Percentiles rank a stretch among this genome's conserved stretches.
These are phyloP conservation scores for Ascochyta pisi DNA, from an alignment of 2,329 filamentous ascomycete genomes.

Conservation along the genomic window DNA sequence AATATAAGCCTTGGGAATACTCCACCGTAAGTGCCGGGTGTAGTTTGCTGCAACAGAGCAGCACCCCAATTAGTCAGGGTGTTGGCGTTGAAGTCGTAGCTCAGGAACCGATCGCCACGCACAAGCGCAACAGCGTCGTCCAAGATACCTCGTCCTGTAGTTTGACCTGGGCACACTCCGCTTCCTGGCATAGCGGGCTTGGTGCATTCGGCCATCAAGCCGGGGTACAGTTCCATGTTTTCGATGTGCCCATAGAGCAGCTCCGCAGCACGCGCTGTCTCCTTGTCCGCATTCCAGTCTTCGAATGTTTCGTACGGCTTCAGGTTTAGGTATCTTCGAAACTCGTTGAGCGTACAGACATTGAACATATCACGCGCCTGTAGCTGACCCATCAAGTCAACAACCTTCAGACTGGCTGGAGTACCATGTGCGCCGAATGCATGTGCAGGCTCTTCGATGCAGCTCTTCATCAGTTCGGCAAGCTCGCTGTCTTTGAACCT, in stretches of 20 bases:
- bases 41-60: constrained; percentile 50
- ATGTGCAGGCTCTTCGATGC: constrained; percentile 71
- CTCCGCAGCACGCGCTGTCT: constrained; percentile 67
- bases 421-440: constrained; percentile 69
- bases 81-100: constrained; percentile 63
- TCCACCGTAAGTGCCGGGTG: constrained; percentile 55
- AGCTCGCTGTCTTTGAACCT: constrained; percentile 77
- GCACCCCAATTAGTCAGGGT: constrained; percentile 57
- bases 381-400: constrained; percentile 80
- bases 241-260: constrained; percentile 74
- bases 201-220: constrained; percentile 76
- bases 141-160: constrained; percentile 75
- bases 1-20: constrained; percentile 54
- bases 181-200: constrained; percentile 74
- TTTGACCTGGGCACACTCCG: constrained; percentile 71
- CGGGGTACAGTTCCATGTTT: constrained; percentile 79
- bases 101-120: constrained; percentile 78
- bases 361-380: constrained; percentile 76
- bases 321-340: constrained; percentile 80
- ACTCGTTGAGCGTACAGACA: constrained; percentile 80
- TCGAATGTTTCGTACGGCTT: constrained; percentile 79
- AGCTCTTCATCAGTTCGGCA: constrained; percentile 69
- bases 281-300: constrained; percentile 80
- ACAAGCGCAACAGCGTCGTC: constrained; percentile 78
- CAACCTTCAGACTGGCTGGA: constrained; percentile 72